phyloP scores from a whole-genome alignment of 345 rosid genomes.

The Ceriops zippeliana region DNA sequence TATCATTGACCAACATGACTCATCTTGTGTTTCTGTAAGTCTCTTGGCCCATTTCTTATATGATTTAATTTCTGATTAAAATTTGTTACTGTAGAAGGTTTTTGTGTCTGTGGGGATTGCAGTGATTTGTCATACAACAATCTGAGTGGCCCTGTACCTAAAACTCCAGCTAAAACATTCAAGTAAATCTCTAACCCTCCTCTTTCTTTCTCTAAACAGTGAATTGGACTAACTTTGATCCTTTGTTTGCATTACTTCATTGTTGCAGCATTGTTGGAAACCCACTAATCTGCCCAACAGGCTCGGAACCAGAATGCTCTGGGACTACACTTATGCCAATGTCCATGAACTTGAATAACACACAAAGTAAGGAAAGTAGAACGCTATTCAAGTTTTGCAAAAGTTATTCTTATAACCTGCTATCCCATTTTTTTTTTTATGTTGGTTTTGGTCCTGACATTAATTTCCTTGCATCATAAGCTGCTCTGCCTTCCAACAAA shows the following conservation, averaged over 20 bases:
- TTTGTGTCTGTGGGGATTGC: constrained; percentile 16
- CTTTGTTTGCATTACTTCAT: constrained; percentile 7
- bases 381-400: neutral
- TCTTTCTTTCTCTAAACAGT: constrained; percentile 10
- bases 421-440: neutral
- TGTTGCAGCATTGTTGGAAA: constrained; percentile 78
- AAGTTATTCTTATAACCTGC: too few relatives aligned
- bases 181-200: constrained; percentile 45
- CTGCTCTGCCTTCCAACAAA: constrained; percentile 35
- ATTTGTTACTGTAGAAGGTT: constrained; percentile 1
- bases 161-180: constrained; percentile 86
- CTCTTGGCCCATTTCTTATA: neutral
- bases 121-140: constrained; percentile 95
- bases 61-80: neutral
- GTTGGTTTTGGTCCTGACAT: constrained; percentile 15
- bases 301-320: constrained; percentile 83
- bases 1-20: constrained; percentile 75
- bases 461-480: constrained; percentile 26
- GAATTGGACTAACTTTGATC: constrained; percentile 3
- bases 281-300: constrained; percentile 81
- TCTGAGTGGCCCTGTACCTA: constrained; percentile 81
- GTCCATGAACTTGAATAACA: constrained; percentile 88
- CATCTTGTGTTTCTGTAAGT: constrained; percentile 86
- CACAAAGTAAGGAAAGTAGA: constrained; percentile 48
- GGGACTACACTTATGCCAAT: constrained; percentile 82